These are phyloP conservation scores for Azolla pinnata DNA, from an alignment of 75 land plant species.

Conservation along the genomic window DNA sequence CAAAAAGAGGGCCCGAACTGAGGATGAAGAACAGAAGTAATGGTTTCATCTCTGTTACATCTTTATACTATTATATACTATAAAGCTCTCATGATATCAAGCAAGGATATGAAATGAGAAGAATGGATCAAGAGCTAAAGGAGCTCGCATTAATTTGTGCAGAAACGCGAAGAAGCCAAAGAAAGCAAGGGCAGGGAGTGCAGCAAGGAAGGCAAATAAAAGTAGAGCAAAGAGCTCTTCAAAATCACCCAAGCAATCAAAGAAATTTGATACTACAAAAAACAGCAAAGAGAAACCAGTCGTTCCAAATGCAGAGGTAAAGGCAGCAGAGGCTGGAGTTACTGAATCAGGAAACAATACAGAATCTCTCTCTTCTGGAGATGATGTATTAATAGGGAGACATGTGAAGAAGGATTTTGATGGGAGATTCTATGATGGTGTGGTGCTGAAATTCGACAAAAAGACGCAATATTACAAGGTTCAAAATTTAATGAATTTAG, in stretches of 20 bases:
- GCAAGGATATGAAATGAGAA: too few relatives aligned
- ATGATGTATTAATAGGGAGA: slow-evolving; percentile 10
- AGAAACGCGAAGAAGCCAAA: slow-evolving; percentile 7
- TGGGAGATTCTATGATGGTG: slow-evolving; percentile 18
- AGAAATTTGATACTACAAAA: too few relatives aligned
- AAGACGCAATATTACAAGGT: slow-evolving; percentile 30
- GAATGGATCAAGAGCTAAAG: too few relatives aligned
- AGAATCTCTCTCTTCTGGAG: background rate
- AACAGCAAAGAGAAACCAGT: background rate
- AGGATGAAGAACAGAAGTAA: too few relatives aligned
- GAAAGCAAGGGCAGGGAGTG: background rate
- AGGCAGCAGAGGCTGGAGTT: slow-evolving; percentile 1
- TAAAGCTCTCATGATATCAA: too few relatives aligned
- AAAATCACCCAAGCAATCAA: slow-evolving; percentile 6
- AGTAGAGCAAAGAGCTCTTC: background rate
- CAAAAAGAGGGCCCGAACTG: slow-evolving; percentile 3
- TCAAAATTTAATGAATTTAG: too few relatives aligned
- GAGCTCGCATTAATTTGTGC: background rate
- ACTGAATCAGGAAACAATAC: background rate
- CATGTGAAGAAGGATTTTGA: slow-evolving; percentile 18
- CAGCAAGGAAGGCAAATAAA: background rate
- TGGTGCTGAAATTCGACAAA: slow-evolving; percentile 17
- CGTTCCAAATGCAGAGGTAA: slow-evolving; percentile 2
- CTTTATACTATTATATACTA: too few relatives aligned
- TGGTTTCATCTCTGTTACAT: too few relatives aligned